A percentile compares a stretch with the other conserved stretches of the same genome.
Conservation (phyloP, 2,329 filamentous ascomycete species). For the Falciphora oryzae region DNA sequence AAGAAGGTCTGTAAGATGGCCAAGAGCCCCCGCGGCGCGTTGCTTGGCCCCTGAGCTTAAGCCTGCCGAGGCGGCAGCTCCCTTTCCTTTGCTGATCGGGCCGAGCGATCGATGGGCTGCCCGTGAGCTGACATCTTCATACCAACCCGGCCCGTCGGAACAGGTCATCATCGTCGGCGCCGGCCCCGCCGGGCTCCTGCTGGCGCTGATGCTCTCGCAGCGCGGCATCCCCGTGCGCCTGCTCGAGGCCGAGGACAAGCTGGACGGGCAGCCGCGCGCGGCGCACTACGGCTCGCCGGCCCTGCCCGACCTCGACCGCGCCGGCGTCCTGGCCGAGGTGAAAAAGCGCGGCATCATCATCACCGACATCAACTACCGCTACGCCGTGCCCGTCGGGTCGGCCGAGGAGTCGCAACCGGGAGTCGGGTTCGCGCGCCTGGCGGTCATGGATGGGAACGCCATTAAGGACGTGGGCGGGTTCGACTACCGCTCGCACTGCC, state of each 20-base stretch:
- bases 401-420: neutral
- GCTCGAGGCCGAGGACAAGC: constrained; percentile 46
- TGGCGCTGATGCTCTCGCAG: constrained; percentile 47
- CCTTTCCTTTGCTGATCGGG: neutral
- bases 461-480: constrained; percentile 31
- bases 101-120: neutral
- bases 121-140: neutral
- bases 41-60: neutral
- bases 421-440: constrained; percentile 20
- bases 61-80: neutral
- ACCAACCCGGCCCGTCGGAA: neutral
- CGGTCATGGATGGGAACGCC: constrained; percentile 28
- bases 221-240: constrained; percentile 46
- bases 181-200: constrained; percentile 42
- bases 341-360: constrained; percentile 24
- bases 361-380: constrained; percentile 4
- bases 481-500: constrained; percentile 34
- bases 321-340: constrained; percentile 47
- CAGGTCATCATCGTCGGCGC: constrained; percentile 43
- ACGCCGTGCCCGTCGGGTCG: constrained; percentile 1
- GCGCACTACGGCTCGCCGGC: constrained; percentile 56
- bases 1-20: constrained; percentile 15
- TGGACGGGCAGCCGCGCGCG: constrained; percentile 56
- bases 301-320: constrained; percentile 51
- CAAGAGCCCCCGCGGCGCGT: no score